A percentile compares a stretch with the other conserved stretches of the same genome.
Conservation (phyloP, 2,329 filamentous ascomycete genomes). For the Alternaria tenuissima region DNA sequence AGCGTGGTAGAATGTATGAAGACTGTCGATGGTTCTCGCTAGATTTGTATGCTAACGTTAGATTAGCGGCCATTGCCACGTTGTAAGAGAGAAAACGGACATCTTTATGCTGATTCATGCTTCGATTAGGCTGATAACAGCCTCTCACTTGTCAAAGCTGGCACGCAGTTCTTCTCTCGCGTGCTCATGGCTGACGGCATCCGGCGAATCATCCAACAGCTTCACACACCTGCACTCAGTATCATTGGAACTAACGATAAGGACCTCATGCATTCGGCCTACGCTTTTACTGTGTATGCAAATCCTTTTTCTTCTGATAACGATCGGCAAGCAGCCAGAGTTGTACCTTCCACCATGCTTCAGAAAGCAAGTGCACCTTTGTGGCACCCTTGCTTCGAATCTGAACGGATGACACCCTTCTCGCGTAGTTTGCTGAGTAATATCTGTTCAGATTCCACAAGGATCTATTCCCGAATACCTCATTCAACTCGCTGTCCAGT, state of each 20-base stretch:
- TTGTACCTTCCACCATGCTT: background rate
- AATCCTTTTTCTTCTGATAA: background rate
- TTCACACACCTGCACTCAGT: no score
- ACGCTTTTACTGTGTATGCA: background rate
- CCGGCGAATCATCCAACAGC: no score
- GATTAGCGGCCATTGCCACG: background rate
- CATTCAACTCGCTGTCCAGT: no score
- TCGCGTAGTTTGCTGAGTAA: no score
- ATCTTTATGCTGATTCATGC: background rate
- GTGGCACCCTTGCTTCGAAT: no score
- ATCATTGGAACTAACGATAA: background rate
- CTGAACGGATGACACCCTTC: no score
- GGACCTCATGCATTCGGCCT: no score
- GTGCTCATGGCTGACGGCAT: no score
- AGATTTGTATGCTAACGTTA: background rate
- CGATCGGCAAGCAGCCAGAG: background rate
- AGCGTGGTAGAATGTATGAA: background rate
- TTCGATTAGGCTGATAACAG: background rate
- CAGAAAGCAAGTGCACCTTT: no score
- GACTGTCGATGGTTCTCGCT: background rate
- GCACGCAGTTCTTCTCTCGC: background rate
- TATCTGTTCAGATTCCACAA: no score
- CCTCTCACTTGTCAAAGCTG: background rate
- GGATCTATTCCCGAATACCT: no score
- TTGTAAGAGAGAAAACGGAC: background rate